Percentiles rank a stretch among this genome's conserved stretches.
phyloP scores from a whole-genome alignment of 1,139 yeast genomes.

The Magnusiomyces magnusii region DNA sequence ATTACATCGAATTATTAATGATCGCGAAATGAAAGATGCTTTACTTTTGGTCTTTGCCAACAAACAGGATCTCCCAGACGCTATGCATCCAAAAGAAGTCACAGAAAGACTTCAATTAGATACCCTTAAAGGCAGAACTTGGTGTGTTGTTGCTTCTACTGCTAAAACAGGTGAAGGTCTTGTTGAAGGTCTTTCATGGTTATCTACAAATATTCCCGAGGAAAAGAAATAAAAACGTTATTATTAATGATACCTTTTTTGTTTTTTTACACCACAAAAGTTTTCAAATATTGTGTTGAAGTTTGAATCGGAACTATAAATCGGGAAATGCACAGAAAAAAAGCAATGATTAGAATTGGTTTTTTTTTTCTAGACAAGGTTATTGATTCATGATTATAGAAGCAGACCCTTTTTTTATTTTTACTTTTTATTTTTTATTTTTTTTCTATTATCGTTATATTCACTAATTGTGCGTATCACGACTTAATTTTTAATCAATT shows the following conservation, averaged over 20 bases:
- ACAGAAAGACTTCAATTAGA: constrained; percentile 79
- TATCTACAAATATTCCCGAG: constrained; percentile 56
- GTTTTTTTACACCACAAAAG: background rate
- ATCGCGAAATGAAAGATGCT: constrained; percentile 75
- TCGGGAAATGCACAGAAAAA: too few relatives aligned
- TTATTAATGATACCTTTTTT: background rate
- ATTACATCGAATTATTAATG: constrained; percentile 65
- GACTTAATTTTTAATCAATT: background rate
- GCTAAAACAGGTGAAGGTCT: constrained; percentile 91
- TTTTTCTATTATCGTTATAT: too few relatives aligned
- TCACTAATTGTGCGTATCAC: background rate
- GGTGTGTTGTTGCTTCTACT: constrained; percentile 86
- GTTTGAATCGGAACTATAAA: too few relatives aligned
- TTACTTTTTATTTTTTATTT: too few relatives aligned
- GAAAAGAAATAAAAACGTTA: constrained; percentile 22
- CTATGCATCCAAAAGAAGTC: constrained; percentile 86
- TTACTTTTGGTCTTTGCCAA: constrained; percentile 79
- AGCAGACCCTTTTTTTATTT: too few relatives aligned
- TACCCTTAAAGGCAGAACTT: constrained; percentile 78
- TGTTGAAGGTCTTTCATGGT: constrained; percentile 84
- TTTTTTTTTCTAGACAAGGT: too few relatives aligned
- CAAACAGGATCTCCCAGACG: constrained; percentile 83
- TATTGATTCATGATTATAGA: too few relatives aligned
- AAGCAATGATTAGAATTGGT: too few relatives aligned
- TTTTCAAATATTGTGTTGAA: background rate